Evolutionary conservation across 2,329 filamentous ascomycete species (phyloP), one percentile per base, ranked within the genome.

Genomic region (Venturia nashicola): DNA sequence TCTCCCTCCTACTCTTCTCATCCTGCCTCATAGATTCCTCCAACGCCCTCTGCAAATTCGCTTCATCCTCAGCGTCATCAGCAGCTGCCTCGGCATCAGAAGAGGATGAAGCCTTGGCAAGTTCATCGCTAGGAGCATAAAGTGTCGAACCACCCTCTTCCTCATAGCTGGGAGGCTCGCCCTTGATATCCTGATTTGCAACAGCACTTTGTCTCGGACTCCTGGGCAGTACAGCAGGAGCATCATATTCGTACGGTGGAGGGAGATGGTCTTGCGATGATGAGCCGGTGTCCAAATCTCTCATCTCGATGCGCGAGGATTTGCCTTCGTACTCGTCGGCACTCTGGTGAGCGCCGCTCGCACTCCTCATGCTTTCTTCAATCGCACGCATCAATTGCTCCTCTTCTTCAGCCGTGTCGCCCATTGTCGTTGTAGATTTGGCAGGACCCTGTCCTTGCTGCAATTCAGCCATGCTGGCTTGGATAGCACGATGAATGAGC

Each of bases 401-500:
- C 20, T 80, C 76, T 51, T 77, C 74, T 59, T 75, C 72, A n/a
- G 71, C 70, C 2, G 66, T 71, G 20, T 74, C 69, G 11, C 23
- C 34, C 61, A 69, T 54, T n/a, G 32, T 55, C 9, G 70, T 69
- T n/a, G 42, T 34, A 12, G 40, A n/a, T 23, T 42, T 16, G 6
- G 16, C 62, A 5, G 71, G 69, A 5, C 68, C 69, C 18, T 57
- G 62, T 9, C 54, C 57, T 20, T 70, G 68, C 64, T 81, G 76
- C 9, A 86, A 72, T 68, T 89, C 85, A 16, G 76, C 77, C 18
- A 94, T 79, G 67, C 87, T 90, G 5, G 88, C 85, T 16, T 88
- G 81, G 61, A 95, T 88, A 0, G 89, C 89, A 23, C 83, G 80
- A 71, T 91, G 90, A 59, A 95, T 80, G 65, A 83, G 78, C 27